A percentile compares a stretch with the other conserved stretches of the same genome.
Conservation (phyloP, 306 rosid species). For the Prunus padus region DNA sequence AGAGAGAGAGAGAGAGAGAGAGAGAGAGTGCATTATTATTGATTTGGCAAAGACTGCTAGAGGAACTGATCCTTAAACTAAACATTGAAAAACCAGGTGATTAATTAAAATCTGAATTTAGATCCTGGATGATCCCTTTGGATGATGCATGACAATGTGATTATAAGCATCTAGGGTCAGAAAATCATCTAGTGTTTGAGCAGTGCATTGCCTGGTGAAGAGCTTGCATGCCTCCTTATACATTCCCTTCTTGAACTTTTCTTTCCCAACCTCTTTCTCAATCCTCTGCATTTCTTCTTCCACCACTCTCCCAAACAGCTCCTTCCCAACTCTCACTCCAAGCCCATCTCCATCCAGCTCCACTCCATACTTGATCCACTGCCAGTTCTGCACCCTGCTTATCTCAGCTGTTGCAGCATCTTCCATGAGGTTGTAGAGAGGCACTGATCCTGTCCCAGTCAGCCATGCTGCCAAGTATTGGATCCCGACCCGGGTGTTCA, state of each 20-base stretch:
- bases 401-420: constrained; percentile 98
- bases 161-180: constrained; percentile 77
- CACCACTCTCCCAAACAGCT: constrained; percentile 71
- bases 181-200: constrained; percentile 71
- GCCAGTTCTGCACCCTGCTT: constrained; percentile 96
- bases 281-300: constrained; percentile 90
- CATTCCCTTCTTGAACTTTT: constrained; percentile 66
- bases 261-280: constrained; percentile 74
- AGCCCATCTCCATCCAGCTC: constrained; percentile 74
- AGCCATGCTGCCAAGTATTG: constrained; percentile 95
- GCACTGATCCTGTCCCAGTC: constrained; percentile 77
- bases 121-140: constrained; percentile 49
- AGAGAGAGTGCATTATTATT: not conserved
- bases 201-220: constrained; percentile 73
- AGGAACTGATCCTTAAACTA: not conserved
- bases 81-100: not conserved
- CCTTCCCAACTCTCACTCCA: constrained; percentile 63
- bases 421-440: constrained; percentile 95
- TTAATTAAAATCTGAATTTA: constrained; percentile 8
- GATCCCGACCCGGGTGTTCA: constrained; percentile 87
- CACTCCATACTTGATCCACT: constrained; percentile 83
- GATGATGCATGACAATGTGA: constrained; percentile 54
- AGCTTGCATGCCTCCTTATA: constrained; percentile 68
- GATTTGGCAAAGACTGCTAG: not conserved
- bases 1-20: too few relatives aligned